Evolutionary conservation across 306 rosid species (phyloP).

Genomic region (Alnus glutinosa): DNA sequence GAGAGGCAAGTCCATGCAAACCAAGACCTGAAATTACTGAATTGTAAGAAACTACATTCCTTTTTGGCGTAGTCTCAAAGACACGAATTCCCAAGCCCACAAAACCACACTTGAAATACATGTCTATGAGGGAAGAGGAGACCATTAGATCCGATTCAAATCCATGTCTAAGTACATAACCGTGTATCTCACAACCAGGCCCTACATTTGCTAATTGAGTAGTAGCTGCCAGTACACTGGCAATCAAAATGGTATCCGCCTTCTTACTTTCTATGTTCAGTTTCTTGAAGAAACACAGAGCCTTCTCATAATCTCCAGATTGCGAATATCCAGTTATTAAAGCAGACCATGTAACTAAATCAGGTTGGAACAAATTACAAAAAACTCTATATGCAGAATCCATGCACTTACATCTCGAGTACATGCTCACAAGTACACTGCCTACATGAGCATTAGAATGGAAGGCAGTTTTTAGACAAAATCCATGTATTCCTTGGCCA

Average conservation of each 20-base stretch:
- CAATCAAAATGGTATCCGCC: constrained; percentile 66
- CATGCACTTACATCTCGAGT: constrained; percentile 73
- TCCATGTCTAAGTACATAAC: constrained; percentile 69
- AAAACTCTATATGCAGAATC: constrained; percentile 62
- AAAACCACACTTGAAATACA: constrained; percentile 84
- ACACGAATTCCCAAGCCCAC: constrained; percentile 56
- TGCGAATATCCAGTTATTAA: constrained; percentile 75
- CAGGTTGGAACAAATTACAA: constrained; percentile 56
- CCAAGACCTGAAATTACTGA: constrained; percentile 72
- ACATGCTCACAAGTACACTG: constrained; percentile 79
- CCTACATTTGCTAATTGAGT: constrained; percentile 53
- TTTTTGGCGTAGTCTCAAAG: constrained; percentile 53
- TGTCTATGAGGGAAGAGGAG: constrained; percentile 70
- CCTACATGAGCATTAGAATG: constrained; percentile 61
- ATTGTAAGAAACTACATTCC: constrained; percentile 70
- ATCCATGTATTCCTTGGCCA: constrained; percentile 71
- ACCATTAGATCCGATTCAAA: constrained; percentile 68
- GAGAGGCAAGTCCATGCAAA: constrained; percentile 69
- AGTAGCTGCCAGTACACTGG: constrained; percentile 72
- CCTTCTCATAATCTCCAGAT: constrained; percentile 55
- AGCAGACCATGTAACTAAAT: constrained; percentile 87
- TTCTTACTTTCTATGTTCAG: constrained; percentile 53
- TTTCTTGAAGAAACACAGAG: constrained; percentile 55
- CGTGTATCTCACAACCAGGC: constrained; percentile 71
- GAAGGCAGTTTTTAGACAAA: constrained; percentile 55